Evolutionary conservation across 2,329 filamentous ascomycete species (phyloP), one percentile per base, ranked within the genome.

Genomic region (Aschersonia sp.): DNA sequence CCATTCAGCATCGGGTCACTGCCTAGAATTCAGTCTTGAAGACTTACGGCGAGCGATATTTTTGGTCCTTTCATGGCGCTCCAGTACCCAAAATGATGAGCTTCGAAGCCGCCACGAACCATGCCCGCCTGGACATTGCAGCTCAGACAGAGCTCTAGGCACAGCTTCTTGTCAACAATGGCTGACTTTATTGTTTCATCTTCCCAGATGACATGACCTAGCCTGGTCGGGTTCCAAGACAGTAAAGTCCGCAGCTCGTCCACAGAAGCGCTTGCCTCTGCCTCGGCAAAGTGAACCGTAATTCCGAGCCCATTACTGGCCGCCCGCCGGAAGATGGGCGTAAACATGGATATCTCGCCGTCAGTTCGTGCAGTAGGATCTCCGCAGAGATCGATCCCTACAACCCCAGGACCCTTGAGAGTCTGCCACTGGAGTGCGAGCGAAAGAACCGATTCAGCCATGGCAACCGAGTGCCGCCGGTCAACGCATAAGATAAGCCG

Each of bases 81-180:
- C 86, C 86, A 92, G 56, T 78, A 73, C 11, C 81, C 80, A 63
- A 92, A 88, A 66, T 92, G 86, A 62, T 92, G 86, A 45, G 79
- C 79, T 49, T 73, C 69, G 51, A 74, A 77, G 6, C 78, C 76
- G 0, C 83, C 82, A 1, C 69, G 65, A 45, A 83, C 79, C 77
- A 92, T 79, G 53, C 78, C 79, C 2, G 83, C 83, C 53, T 82
- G 77, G 2, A 92, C 84, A 56, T 92, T 92, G 62, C 86, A 90
- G 53, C 81, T 87, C 51, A 92, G 65, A 51, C 86, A 92, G 39
- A 92, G 59, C 63, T 92, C 86, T 10, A 92, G 62, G 2, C 82
- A 84, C 31, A 89, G 59, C 1, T 69, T 69, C 10, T 69, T 66
- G 43, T 60, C 55, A 9, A 65, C 61, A 48, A 73, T 84, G 54